phyloP scores from a whole-genome alignment of 2,329 filamentous ascomycete genomes.

The Colletotrichum magnum region DNA sequence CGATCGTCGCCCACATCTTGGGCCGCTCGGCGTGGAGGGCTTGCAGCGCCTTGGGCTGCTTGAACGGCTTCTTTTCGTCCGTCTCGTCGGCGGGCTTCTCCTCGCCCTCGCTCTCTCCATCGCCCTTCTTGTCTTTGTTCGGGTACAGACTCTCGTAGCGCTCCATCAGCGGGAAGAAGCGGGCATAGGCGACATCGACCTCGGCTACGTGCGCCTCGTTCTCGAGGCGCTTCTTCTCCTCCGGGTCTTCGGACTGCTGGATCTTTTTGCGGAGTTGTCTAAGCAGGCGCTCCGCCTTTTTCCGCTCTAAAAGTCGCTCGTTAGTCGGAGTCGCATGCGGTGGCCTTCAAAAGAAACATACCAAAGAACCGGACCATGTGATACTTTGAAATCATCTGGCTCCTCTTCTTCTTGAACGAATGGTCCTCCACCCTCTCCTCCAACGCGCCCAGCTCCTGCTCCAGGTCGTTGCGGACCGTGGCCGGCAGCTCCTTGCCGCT shows the following conservation, averaged over 20 bases:
- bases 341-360: constrained; percentile 52
- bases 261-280: constrained; percentile 76
- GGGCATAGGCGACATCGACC: constrained; percentile 82
- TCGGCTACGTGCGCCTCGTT: constrained; percentile 76
- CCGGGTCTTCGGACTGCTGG: constrained; percentile 62
- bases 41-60: constrained; percentile 51
- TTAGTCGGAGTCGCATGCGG: background rate
- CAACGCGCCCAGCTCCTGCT: constrained; percentile 79
- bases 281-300: constrained; percentile 77
- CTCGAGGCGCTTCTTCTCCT: constrained; percentile 66
- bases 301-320: constrained; percentile 67
- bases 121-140: constrained; percentile 47
- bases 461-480: constrained; percentile 76
- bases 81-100: constrained; percentile 54
- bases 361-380: constrained; percentile 91
- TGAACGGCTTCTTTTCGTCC: constrained; percentile 54
- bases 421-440: constrained; percentile 74
- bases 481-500: constrained; percentile 75
- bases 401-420: constrained; percentile 72
- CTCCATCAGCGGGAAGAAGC: constrained; percentile 79
- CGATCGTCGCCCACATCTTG: constrained; percentile 78
- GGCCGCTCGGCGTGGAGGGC: constrained; percentile 63
- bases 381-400: constrained; percentile 82
- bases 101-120: constrained; percentile 56
- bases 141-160: constrained; percentile 77